phyloP scores from a whole-genome alignment of 345 rosid genomes.

The Corchorus olitorius region DNA sequence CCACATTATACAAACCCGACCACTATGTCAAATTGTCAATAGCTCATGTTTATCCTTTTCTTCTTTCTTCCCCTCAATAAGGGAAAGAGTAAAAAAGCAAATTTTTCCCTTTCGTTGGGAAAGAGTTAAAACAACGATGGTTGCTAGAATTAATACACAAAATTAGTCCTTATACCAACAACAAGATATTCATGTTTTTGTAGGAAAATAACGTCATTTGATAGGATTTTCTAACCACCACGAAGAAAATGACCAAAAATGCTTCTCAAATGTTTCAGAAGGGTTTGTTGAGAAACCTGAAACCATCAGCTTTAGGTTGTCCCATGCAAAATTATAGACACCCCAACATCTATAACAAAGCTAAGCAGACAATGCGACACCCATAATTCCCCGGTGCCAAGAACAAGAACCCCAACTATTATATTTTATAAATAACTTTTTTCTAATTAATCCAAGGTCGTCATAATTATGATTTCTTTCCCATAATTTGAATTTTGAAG shows the following conservation, averaged over 20 bases:
- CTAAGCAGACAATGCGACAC: not conserved
- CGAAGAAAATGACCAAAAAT: not conserved
- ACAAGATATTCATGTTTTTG: not conserved
- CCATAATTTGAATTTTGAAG: not conserved
- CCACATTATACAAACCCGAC: too few relatives aligned
- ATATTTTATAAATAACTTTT: too few relatives aligned
- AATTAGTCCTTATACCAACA: not conserved
- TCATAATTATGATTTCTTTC: too few relatives aligned
- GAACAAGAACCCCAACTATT: not conserved
- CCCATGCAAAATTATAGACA: not conserved
- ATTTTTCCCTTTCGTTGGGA: too few relatives aligned
- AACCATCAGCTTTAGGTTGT: too few relatives aligned
- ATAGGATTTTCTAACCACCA: not conserved
- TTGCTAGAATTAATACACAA: not conserved
- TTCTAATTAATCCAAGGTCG: too few relatives aligned
- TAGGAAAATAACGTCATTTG: not conserved
- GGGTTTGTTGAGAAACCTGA: too few relatives aligned
- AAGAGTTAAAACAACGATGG: not conserved
- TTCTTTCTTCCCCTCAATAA: too few relatives aligned
- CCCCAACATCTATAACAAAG: not conserved
- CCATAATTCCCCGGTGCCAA: not conserved
- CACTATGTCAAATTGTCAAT: too few relatives aligned
- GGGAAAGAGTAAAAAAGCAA: too few relatives aligned
- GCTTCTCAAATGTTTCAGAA: too few relatives aligned
- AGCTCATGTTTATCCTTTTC: too few relatives aligned